Evolutionary conservation across 2,329 filamentous ascomycete species (phyloP).

Genomic region (Talaromyces sp.): DNA sequence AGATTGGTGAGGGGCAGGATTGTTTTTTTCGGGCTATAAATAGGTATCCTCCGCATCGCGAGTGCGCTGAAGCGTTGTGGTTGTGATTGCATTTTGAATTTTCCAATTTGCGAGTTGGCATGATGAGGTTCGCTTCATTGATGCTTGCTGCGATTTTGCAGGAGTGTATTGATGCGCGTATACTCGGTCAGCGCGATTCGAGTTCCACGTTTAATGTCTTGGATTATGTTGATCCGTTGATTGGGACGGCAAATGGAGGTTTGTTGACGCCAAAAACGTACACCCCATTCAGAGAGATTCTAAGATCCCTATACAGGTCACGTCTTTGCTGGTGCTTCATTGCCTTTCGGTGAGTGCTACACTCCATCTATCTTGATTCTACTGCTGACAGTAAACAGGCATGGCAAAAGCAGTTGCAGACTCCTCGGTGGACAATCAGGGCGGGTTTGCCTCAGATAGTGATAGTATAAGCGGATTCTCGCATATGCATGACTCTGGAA

Average conservation of each 20-base stretch:
- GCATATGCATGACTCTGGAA: conserved; percentile 55
- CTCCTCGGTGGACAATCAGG: conserved; percentile 55
- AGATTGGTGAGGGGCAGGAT: neutral
- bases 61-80: neutral
- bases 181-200: neutral
- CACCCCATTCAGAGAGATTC: neutral
- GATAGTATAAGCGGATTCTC: conserved; percentile 53
- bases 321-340: conserved; percentile 57
- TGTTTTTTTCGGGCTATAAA: neutral
- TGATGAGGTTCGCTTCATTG: conserved; percentile 14
- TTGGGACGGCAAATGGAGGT: conserved; percentile 55
- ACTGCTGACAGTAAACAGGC: conserved; percentile 30
- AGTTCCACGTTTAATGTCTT: conserved; percentile 35
- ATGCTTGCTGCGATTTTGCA: neutral
- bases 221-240: conserved; percentile 52
- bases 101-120: neutral
- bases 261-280: neutral
- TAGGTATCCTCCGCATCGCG: neutral
- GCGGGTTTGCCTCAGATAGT: conserved; percentile 56
- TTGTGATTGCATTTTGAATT: neutral
- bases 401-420: conserved; percentile 59
- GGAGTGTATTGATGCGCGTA: conserved; percentile 4
- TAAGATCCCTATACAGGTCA: conserved; percentile 42
- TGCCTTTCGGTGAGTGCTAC: conserved; percentile 50
- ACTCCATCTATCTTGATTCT: neutral